Conservation (phyloP, 768 basidiomycete species). For the Hortiboletus flavorubellus region DNA sequence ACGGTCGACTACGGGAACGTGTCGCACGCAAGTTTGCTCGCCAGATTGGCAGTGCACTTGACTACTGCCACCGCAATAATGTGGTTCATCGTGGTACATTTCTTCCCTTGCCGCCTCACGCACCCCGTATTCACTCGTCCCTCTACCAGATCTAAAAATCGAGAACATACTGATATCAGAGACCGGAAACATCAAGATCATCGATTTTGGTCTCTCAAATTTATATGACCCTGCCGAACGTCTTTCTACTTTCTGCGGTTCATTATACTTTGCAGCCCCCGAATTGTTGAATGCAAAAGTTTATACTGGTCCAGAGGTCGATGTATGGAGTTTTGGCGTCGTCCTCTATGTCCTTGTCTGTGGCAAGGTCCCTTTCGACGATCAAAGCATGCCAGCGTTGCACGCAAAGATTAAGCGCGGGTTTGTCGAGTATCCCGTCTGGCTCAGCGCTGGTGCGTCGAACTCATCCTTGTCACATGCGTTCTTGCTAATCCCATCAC, state of each 20-base stretch:
- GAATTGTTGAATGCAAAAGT: constrained; percentile 95
- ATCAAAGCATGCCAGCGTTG: constrained; percentile 98
- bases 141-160: constrained; percentile 82
- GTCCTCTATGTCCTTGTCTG: constrained; percentile 97
- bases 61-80: constrained; percentile 96
- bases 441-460: constrained; percentile 84
- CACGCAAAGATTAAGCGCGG: constrained; percentile 99
- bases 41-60: constrained; percentile 93
- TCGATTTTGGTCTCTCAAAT: constrained; percentile 98
- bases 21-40: constrained; percentile 97
- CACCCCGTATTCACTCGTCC: constrained; percentile 1
- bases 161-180: constrained; percentile 99
- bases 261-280: constrained; percentile 96
- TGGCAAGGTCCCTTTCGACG: constrained; percentile 98
- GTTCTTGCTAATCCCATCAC: constrained; percentile 8
- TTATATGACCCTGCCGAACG: constrained; percentile 80
- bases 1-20: constrained; percentile 91
- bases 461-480: neutral
- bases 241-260: constrained; percentile 95
- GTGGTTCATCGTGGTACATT: constrained; percentile 87
- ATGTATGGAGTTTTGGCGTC: constrained; percentile 98
- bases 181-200: constrained; percentile 99
- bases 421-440: constrained; percentile 93
- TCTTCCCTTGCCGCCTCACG: constrained; percentile 5
- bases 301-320: constrained; percentile 97